These are phyloP conservation scores for Fusarium gaditjirri DNA, from an alignment of 2,329 filamentous ascomycete genomes.

Conservation along the genomic window DNA sequence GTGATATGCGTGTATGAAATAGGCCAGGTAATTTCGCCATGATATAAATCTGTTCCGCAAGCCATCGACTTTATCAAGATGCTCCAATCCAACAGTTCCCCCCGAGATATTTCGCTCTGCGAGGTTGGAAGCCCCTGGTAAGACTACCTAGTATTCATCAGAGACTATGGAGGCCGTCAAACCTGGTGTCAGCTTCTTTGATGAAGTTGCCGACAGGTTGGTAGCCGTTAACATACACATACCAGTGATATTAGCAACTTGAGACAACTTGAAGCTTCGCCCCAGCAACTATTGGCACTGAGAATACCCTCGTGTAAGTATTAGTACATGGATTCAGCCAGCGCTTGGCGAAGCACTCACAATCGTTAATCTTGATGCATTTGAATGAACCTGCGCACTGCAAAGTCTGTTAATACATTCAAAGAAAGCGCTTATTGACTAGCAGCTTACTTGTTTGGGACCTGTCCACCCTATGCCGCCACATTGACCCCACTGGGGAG, in stretches of 20 bases:
- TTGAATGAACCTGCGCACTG: slow-evolving; percentile 25
- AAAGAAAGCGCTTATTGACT: rapidly evolving
- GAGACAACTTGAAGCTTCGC: not conserved
- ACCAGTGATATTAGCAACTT: not conserved
- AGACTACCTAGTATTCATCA: too few species aligned
- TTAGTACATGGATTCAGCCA: not conserved
- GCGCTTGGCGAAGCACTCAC: not conserved
- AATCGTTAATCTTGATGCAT: slow-evolving; percentile 32
- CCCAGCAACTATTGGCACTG: slow-evolving; percentile 11
- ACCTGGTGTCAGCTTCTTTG: too few species aligned
- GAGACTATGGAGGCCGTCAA: too few species aligned
- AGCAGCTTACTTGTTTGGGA: slow-evolving; percentile 12
- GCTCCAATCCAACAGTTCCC: too few species aligned
- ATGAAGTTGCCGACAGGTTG: too few species aligned
- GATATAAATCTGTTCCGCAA: too few species aligned
- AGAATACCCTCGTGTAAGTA: not conserved
- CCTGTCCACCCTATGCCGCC: slow-evolving; percentile 28
- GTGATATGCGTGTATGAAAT: too few species aligned
- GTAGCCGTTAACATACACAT: too few species aligned
- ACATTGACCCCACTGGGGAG: slow-evolving; percentile 36
- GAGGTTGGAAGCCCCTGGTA: too few species aligned
- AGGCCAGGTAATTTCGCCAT: too few species aligned
- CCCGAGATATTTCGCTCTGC: too few species aligned
- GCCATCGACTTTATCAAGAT: too few species aligned
- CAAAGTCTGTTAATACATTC: not conserved